Conservation (phyloP, 2,329 filamentous ascomycete species). For the Alternaria arbusti region DNA sequence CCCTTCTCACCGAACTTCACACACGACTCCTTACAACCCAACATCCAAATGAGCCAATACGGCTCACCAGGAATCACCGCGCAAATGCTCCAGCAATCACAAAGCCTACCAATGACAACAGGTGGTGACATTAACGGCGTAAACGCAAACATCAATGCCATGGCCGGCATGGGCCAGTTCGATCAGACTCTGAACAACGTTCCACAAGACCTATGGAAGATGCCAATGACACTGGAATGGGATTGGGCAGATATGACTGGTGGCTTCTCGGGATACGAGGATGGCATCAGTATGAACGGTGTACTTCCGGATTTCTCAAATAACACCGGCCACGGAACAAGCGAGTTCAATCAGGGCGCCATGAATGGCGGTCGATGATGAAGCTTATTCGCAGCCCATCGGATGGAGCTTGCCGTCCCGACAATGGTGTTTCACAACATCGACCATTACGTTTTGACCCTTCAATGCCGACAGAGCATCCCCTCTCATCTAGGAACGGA, state of each 20-base stretch:
- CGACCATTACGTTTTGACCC: neutral
- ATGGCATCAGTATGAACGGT: conserved; percentile 49
- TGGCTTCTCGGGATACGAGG: conserved; percentile 43
- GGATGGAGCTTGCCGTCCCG: neutral
- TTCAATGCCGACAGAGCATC: neutral
- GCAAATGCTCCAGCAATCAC: conserved; percentile 39
- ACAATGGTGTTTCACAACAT: neutral
- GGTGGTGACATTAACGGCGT: conserved; percentile 29
- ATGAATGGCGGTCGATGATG: conserved; percentile 40
- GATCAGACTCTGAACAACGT: conserved; percentile 78
- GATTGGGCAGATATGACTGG: conserved; percentile 67
- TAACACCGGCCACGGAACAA: conserved; percentile 36
- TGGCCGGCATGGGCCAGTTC: conserved; percentile 57
- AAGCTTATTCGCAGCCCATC: neutral
- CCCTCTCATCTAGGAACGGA: neutral
- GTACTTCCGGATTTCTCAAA: conserved; percentile 44
- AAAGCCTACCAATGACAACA: conserved; percentile 30
- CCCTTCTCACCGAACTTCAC: conserved; percentile 50
- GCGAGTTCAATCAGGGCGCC: conserved; percentile 40
- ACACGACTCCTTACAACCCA: conserved; percentile 44
- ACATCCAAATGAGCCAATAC: conserved; percentile 35
- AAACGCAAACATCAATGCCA: conserved; percentile 35
- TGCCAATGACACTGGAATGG: conserved; percentile 97
- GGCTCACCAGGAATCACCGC: conserved; percentile 41
- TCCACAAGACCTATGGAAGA: conserved; percentile 90